These are phyloP conservation scores for Boletus rubropictus DNA, from an alignment of 768 basidiomycete species.

Conservation along the genomic window DNA sequence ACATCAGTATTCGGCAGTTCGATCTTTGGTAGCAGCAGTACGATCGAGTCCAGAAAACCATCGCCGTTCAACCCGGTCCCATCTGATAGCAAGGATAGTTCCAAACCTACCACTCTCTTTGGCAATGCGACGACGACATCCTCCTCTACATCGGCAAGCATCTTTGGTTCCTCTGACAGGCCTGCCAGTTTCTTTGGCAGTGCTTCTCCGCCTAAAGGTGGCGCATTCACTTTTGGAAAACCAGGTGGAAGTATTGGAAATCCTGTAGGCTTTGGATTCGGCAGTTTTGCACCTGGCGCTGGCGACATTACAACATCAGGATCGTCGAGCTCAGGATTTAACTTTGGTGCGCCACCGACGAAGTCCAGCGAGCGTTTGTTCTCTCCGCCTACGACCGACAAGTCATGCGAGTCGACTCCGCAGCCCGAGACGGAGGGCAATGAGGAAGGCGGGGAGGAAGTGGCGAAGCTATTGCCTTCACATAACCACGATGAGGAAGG, in stretches of 20 bases:
- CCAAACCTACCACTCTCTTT: conserved; percentile 18
- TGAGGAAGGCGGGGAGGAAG: conserved; percentile 29
- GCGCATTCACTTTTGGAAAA: conserved; percentile 28
- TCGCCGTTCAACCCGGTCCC: conserved; percentile 8
- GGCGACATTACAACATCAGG: conserved; percentile 15
- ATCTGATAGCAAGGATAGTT: conserved; percentile 10
- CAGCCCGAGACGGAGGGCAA: conserved; percentile 23
- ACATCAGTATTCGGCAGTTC: conserved; percentile 23
- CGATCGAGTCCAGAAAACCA: conserved; percentile 13
- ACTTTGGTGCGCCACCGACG: conserved; percentile 17
- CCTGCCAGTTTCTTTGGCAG: conserved; percentile 27
- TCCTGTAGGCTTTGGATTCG: conserved; percentile 56
- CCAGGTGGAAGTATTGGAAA: conserved; percentile 51
- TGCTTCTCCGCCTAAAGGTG: conserved; percentile 22
- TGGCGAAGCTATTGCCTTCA: conserved; percentile 17
- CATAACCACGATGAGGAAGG: conserved; percentile 62
- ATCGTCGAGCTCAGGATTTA: conserved; percentile 17
- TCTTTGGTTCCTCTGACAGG: conserved; percentile 23
- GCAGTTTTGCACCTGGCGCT: conserved; percentile 15
- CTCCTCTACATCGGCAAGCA: conserved; percentile 11
- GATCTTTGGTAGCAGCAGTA: conserved; percentile 19
- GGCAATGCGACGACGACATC: conserved; percentile 12
- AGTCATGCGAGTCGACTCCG: conserved; percentile 27
- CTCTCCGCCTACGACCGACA: conserved; percentile 26
- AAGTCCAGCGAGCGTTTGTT: conserved; percentile 24